These are phyloP conservation scores for Sugiyamaella sp. DNA, from an alignment of 1,139 yeast species.

Conservation along the genomic window DNA sequence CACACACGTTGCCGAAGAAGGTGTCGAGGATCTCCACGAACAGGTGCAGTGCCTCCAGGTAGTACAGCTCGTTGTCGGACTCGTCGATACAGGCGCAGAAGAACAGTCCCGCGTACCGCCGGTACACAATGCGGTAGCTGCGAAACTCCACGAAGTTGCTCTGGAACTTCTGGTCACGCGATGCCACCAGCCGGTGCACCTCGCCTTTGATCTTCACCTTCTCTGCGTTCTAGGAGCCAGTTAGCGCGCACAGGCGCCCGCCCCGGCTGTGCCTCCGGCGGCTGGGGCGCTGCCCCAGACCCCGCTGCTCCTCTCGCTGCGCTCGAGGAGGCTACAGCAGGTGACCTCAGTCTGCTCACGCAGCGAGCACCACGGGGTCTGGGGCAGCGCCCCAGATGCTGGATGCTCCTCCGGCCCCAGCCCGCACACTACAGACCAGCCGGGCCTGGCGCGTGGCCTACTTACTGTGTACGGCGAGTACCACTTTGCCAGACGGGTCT, in stretches of 20 bases:
- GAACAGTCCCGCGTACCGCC: slow-evolving; percentile 90
- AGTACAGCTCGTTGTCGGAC: slow-evolving; percentile 76
- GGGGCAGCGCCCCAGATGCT: not conserved
- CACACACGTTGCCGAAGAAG: slow-evolving; percentile 91
- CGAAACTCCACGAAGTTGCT: slow-evolving; percentile 55
- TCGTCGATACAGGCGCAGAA: slow-evolving; percentile 79
- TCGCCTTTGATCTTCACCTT: slow-evolving; percentile 58
- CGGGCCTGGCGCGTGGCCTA: too few relatives aligned
- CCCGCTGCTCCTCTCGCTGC: too few relatives aligned
- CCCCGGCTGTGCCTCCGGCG: too few relatives aligned
- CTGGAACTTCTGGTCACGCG: slow-evolving; percentile 83
- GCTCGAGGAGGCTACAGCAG: too few relatives aligned
- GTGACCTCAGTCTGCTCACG: too few relatives aligned
- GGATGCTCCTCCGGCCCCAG: too few relatives aligned
- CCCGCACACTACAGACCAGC: too few relatives aligned
- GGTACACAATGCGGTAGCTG: slow-evolving; percentile 70
- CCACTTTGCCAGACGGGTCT: slow-evolving; percentile 85
- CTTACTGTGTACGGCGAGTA: slow-evolving; percentile 50
- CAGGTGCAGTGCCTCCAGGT: slow-evolving; percentile 81
- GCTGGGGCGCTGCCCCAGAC: too few relatives aligned
- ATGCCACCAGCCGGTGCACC: slow-evolving; percentile 78
- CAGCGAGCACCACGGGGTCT: too few relatives aligned
- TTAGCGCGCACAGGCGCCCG: not conserved
- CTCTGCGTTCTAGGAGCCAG: slow-evolving; percentile 50
- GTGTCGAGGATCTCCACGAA: slow-evolving; percentile 87